Evolutionary conservation across 495 filamentous ascomycete genomes (phyloP), one percentile per base, ranked within the genome.

Genomic region (Letharia columbiana): DNA sequence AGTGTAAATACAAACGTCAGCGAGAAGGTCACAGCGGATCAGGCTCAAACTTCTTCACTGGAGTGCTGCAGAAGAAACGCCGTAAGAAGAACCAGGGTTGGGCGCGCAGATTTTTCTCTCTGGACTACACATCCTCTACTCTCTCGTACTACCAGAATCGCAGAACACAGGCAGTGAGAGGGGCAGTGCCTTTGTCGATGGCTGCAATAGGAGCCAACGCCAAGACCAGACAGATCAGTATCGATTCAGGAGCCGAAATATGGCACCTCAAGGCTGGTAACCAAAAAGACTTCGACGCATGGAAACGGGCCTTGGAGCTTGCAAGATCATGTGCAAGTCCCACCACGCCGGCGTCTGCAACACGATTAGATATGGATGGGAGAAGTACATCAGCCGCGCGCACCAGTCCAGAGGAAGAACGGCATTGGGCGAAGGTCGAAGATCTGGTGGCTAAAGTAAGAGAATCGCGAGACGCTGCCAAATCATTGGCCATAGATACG

Each of bases 91-190:
- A 91, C 47, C 95, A 98, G 75, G 93, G 92, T 39, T 95, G 90
- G 79, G 94, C 94, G 23, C 83, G 91, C 44, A 85, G 94, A 49
- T 98, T 91, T 76, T 98, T 98, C 76, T 95, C 92, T 1, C 79
- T 98, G 40, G 94, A 98, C 73, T 98, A 90, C 70, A 89, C 86
- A 10, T 90, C 91, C 0, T 92, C 87, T 40, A 97, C 95, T 0
- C 77, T 98, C 45, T 96, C 92, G 4, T 98, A 98, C 75, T 98
- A 97, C 71, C 89, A 95, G 72, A 92, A 93, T 72, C 87, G 88
- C 41, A 91, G 95, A 71, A 96, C 92, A 12, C 90, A 91, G 17
- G 90, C 91, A 1, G 79, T 98, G 31, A 85, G 94, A 61, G 94
- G 94, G 18, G 90, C 95, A 33, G 95, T 98, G 64, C 94, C 94